Evolutionary conservation across 148 eudicot species (phyloP), one percentile per base, ranked within the genome.

Genomic region (Polygonum aviculare): DNA sequence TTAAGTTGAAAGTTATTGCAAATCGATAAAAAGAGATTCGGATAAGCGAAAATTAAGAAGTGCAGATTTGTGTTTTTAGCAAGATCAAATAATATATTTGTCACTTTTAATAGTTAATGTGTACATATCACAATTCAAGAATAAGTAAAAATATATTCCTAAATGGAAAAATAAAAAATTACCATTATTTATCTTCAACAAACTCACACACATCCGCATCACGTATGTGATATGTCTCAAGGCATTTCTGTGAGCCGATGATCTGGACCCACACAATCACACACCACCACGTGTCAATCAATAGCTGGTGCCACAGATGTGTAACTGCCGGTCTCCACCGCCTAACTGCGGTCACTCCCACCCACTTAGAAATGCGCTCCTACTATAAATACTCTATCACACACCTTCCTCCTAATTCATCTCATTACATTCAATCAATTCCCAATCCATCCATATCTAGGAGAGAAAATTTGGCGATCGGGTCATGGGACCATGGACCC

Each of bases 401-500:
- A 26, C 31, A 26, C 31, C 31, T 26, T 26, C 31, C 31, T 26
- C 31, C 31, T 26, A 26, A 26, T 26, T 26, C 31, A 26, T 26
- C 31, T 26, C 31, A 26, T 26, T 26, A 26, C 31, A 26, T 26
- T 26, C 31, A 26, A 26, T 26, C 31, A 26, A 26, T 26, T 26
- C 31, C 31, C 31, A 26, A 26, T 26, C 31, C 31, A 26, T 26
- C 54, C 0, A 81, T 21, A 16, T 80, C 77, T 78, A 3, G 79
- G 79, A 72, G 85, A 74, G 77, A 83, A 82, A 1, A 26, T 0
- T 26, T 18, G 75, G 85, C 76, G 95, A 92, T 67, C 86, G 94
- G 79, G 88, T 94, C 82, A 94, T 90, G 79, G 98, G 98, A 3
- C 97, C 98, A 2, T 94, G 97, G 98, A 91, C 94, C 33, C 97